These are phyloP conservation scores for Spongospora subterranea DNA, from an alignment of 208 protist genomes.

Conservation along the genomic window DNA sequence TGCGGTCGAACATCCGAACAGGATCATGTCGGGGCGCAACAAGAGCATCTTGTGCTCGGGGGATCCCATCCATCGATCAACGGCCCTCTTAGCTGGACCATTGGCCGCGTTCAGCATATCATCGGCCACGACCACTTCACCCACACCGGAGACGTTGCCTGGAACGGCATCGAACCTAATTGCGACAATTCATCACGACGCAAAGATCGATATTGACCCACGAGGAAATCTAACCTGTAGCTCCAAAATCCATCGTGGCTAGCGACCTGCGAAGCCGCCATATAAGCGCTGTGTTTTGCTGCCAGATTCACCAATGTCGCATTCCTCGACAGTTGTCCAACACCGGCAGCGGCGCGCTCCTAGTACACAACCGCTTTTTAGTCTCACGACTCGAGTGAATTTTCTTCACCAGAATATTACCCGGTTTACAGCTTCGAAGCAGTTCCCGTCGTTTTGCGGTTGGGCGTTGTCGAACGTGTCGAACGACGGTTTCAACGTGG, in stretches of 20 bases:
- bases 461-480: neutral
- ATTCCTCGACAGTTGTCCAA: neutral
- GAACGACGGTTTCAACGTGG: neutral
- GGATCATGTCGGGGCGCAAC: conserved; percentile 31
- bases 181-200: neutral
- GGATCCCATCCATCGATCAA: conserved; percentile 36
- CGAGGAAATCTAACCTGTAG: neutral
- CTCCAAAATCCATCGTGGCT: conserved; percentile 46
- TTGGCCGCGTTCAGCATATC: neutral
- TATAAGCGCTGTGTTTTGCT: conserved; percentile 23
- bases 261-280: conserved; percentile 6
- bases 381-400: neutral
- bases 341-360: neutral
- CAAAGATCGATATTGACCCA: neutral
- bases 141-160: neutral
- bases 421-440: neutral
- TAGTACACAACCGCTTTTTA: neutral
- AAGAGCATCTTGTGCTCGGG: conserved; percentile 27
- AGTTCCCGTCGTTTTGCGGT: conserved; percentile 45
- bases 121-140: conserved; percentile 19
- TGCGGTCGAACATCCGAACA: conserved; percentile 19
- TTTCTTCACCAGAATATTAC: neutral
- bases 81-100: conserved; percentile 10
- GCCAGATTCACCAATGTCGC: neutral
- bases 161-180: conserved; percentile 27